Conservation (phyloP, 2,329 filamentous ascomycete species). For the Ophiostoma sp. region DNA sequence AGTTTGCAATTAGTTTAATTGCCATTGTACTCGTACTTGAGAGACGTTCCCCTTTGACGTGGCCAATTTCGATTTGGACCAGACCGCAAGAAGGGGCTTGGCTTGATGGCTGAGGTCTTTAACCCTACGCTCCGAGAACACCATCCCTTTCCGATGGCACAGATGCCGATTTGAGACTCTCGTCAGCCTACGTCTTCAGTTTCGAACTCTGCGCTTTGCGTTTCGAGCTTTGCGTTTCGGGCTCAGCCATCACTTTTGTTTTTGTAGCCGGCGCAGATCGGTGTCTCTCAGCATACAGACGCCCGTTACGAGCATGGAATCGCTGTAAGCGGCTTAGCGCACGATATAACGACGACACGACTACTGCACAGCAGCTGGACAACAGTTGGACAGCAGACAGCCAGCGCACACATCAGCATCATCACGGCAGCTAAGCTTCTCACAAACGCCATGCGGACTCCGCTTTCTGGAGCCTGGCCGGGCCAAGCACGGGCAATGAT, state of each 20-base stretch:
- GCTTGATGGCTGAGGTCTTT: neutral
- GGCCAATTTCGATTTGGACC: neutral
- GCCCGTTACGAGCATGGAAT: constrained; percentile 20
- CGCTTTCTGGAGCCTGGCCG: constrained; percentile 4
- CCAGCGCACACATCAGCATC: neutral
- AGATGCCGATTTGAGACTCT: too few relatives aligned
- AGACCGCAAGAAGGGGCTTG: neutral
- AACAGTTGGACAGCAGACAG: neutral
- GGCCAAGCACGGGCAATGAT: constrained; percentile 10
- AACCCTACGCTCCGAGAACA: too few relatives aligned
- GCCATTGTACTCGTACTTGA: neutral
- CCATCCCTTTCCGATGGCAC: too few relatives aligned
- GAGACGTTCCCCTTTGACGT: neutral
- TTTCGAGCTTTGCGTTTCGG: too few relatives aligned
- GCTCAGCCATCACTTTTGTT: too few relatives aligned
- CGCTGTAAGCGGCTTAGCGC: constrained; percentile 15
- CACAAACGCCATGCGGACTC: constrained; percentile 11
- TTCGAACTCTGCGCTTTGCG: too few relatives aligned
- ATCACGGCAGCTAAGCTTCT: neutral
- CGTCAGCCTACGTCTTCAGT: too few relatives aligned
- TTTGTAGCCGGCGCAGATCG: neutral
- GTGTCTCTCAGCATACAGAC: neutral
- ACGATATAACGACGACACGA: constrained; percentile 12
- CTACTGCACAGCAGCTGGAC: neutral
- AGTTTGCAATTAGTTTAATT: neutral